Base-by-base conservation (phyloP, 2,329 filamentous ascomycete species). In the Colletotrichum gloeosporioides region DNA sequence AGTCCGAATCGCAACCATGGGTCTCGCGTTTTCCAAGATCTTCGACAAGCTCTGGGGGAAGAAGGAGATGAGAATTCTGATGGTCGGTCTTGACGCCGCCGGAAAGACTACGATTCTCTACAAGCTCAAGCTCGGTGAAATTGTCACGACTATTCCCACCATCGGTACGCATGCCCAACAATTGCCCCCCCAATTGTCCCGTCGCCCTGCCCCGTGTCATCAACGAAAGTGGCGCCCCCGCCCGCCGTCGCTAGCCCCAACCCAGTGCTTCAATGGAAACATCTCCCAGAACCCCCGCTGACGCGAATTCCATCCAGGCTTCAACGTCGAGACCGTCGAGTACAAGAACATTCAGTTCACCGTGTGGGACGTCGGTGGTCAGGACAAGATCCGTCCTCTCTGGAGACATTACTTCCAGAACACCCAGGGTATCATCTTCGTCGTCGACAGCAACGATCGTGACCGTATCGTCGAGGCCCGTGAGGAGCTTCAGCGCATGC, bases 311-410 rank as follows among this genome's bases (percentile, higher is more conserved):
- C 32, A 34, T 65, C 22, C 80, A 96, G 95, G 97, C 84, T 99
- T 99, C 94, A 99, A 99, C 91, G 97, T 99, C 87, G 97, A 99
- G 92, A 99, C 97, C 73, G 97, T 99, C 87, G 96, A 98, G 87
- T 99, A 99, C 92, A 98, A 98, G 93, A 99, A 99, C 93, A 98
- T 98, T 84, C 96, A 98, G 87, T 99, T 99, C 92, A 99, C 96
- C 87, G 97, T 99, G 86, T 99, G 97, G 97, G 97, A 99, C 91
- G 97, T 99, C 85, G 97, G 97, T 91, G 97, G 97, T 88, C 97
- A 99, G 92, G 97, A 99, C 93, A 99, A 99, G 95, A 99, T 99
- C 87, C 93, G 97, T 87, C 97, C 97, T 85, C 91, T 99, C 85
- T 99, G 97, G 97, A 96, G 97, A 90, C 97, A 99, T 89, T 99